Base-by-base conservation (phyloP, 805 yeast genomes). In the Yarrowia deformans region DNA sequence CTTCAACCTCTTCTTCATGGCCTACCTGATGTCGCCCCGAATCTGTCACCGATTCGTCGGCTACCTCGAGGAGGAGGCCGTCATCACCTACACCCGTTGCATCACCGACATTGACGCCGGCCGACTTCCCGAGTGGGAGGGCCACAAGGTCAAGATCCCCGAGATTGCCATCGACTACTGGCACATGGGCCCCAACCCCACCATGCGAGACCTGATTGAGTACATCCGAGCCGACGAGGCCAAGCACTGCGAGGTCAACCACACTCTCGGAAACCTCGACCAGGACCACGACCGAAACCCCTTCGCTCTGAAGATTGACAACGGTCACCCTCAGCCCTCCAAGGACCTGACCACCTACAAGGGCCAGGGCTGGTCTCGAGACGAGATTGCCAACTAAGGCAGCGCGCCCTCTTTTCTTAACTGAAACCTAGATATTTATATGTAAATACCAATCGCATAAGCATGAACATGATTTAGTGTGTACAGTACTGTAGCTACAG, bases 31-130 rank as follows among this genome's bases (percentile, higher is more conserved):
- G 34, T 80, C 83, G 61, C 93, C 93, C 13, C 81, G 83, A 54
- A 83, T 87, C 48, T 89, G 93, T 73, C 93, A 89, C 73, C 79
- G 93, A 70, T 89, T 89, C 75, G 93, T 89, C 58, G 93, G 93
- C 1, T 89, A 89, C 74, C 79, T 89, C 64, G 93, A 89, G 76
- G 93, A 89, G 74, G 93, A 89, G 75, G 92, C 92, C 1, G 90
- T 89, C 16, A 79, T 83, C 64, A 89, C 93, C 0, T 89, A 89
- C 75, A 80, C 90, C 2, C 86, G 89, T 73, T 79, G 90, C 54
- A 74, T 87, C 40, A 83, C 83, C 46, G 88, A 89, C 73, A 75
- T 84, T 45, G 85, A 85, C 48, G 73, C 76, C 7, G 87, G 87
- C 7, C 77, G 81, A 49, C 78, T 87, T 63, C 85, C 87, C 2